phyloP scores from a whole-genome alignment of 331 rosid species.

The Pyrus hybrid region DNA sequence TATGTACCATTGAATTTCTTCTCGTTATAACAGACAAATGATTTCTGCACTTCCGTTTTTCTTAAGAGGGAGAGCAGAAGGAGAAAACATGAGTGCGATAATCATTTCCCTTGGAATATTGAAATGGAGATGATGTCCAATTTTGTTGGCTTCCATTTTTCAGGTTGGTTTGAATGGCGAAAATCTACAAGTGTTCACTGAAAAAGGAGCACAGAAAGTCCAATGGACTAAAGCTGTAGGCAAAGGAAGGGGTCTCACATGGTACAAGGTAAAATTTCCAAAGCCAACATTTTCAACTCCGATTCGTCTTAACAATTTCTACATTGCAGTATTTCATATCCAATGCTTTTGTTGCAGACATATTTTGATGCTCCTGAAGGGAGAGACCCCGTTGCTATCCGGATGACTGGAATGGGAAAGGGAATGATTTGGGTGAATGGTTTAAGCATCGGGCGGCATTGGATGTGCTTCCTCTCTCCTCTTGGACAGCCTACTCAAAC shows the following conservation, averaged over 20 bases:
- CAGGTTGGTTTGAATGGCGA: conserved; percentile 70
- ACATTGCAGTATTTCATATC: not conserved
- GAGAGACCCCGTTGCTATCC: conserved; percentile 53
- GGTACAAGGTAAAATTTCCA: conserved; percentile 66
- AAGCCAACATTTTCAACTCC: not conserved
- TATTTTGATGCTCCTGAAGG: conserved; percentile 64
- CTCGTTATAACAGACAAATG: not conserved
- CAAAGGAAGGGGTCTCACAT: conserved; percentile 32
- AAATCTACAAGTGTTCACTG: conserved; percentile 19
- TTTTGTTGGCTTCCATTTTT: not conserved
- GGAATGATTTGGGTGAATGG: conserved; percentile 88
- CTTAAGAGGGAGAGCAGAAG: not conserved
- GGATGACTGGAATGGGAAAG: conserved; percentile 75
- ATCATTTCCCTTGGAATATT: not conserved
- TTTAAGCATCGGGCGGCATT: conserved; percentile 60
- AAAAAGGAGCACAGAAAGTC: conserved; percentile 35
- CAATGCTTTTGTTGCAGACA: conserved; percentile 35
- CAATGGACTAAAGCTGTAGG: conserved; percentile 31
- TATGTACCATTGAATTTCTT: conserved; percentile 1
- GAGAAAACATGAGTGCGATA: not conserved
- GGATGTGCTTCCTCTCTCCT: conserved; percentile 61
- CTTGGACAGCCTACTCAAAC: conserved; percentile 47
- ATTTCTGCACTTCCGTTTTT: not conserved
- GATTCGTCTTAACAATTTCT: not conserved
- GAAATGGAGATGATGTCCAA: not conserved